Conservation (phyloP, 306 rosid genomes). For the Trifolium fragiferum region DNA sequence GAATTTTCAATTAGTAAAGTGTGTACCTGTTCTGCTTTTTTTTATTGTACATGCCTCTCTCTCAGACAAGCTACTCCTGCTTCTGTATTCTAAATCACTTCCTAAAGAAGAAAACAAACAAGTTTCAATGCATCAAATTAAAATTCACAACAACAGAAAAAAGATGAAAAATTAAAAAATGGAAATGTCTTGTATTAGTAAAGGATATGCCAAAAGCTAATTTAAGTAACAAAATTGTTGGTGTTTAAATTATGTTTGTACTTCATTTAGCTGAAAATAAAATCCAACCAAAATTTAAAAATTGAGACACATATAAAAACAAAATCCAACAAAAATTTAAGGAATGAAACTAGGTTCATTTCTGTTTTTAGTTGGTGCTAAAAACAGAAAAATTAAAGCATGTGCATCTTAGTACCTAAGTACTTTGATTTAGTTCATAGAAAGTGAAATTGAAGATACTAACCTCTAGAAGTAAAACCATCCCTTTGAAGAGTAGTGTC, state of each 20-base stretch:
- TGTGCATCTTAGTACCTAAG: conserved; percentile 33
- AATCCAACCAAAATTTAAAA: too few species aligned
- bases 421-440: conserved; percentile 23
- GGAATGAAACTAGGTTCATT: conserved; percentile 24
- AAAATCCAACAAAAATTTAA: conserved; percentile 28
- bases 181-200: conserved; percentile 18
- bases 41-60: conserved; percentile 88
- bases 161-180: neutral
- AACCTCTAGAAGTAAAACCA: conserved; percentile 69
- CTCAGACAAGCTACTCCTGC: conserved; percentile 92
- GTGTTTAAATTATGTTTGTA: conserved; percentile 22
- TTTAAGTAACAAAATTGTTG: too few species aligned
- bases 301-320: conserved; percentile 32
- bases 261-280: conserved; percentile 1
- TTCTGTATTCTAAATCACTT: conserved; percentile 69
- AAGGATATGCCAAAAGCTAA: too few species aligned
- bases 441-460: conserved; percentile 31
- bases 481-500: conserved; percentile 75
- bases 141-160: neutral
- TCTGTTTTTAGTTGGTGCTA: conserved; percentile 5
- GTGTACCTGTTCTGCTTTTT: conserved; percentile 94
- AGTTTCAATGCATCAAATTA: conserved; percentile 41
- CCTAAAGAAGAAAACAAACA: conserved; percentile 60
- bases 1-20: conserved; percentile 27
- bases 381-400: neutral